Evolutionary conservation across 768 basidiomycete genomes (phyloP).

Genomic region (Kwoniella sp.): DNA sequence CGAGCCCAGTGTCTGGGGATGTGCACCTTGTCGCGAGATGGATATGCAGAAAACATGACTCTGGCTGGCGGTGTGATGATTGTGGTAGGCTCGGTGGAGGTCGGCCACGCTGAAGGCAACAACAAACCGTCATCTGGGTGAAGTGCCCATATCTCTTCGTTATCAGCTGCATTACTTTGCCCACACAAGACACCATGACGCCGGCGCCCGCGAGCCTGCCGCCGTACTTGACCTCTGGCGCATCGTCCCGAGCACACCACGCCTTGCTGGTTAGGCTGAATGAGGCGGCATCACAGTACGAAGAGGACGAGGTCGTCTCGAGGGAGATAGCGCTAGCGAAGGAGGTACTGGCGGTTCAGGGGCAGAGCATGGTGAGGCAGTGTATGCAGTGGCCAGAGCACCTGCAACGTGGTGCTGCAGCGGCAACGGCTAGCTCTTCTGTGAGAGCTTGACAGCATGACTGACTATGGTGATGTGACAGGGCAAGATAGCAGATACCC

Average conservation of each 20-base stretch:
- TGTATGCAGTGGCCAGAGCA: not conserved
- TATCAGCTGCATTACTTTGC: too few relatives aligned
- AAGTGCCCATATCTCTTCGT: too few relatives aligned
- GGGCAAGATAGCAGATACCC: constrained; percentile 27
- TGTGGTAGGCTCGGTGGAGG: not conserved
- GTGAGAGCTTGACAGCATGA: too few relatives aligned
- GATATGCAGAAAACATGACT: too few relatives aligned
- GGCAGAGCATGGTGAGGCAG: constrained; percentile 19
- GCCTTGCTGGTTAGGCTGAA: constrained; percentile 31
- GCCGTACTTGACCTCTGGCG: constrained; percentile 40
- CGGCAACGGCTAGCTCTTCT: too few relatives aligned
- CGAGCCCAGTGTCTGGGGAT: too few relatives aligned
- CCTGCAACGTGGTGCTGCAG: too few relatives aligned
- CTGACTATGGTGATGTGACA: not conserved
- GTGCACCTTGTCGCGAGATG: too few relatives aligned
- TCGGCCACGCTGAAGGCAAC: not conserved
- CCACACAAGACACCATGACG: too few relatives aligned
- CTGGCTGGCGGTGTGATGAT: too few relatives aligned
- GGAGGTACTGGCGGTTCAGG: constrained; percentile 6
- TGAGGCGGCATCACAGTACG: constrained; percentile 22
- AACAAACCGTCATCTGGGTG: too few relatives aligned
- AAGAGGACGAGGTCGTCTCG: constrained; percentile 28
- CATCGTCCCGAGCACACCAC: constrained; percentile 40
- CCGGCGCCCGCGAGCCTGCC: constrained; percentile 27
- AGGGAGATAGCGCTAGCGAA: constrained; percentile 13